Percentiles rank a stretch among this genome's conserved stretches.
Evolutionary conservation across 805 yeast genomes (phyloP).

Genomic region (Starmerella potacharoeniae): DNA sequence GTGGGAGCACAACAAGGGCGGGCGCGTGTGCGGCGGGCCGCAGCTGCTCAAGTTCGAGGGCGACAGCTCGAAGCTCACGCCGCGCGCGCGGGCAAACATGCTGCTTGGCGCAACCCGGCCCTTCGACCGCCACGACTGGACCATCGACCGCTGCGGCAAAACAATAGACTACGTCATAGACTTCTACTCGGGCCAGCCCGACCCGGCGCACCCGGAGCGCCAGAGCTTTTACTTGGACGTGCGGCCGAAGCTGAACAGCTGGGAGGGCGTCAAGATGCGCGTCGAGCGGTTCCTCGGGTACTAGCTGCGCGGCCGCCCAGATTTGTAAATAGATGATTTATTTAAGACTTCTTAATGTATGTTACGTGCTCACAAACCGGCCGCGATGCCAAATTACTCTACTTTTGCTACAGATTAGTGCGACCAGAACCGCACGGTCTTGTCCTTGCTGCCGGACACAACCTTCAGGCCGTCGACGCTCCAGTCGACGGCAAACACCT

Average conservation of each 20-base stretch:
- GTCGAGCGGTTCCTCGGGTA: slow-evolving; percentile 30
- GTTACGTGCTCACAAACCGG: too few species aligned
- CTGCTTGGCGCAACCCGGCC: slow-evolving; percentile 65
- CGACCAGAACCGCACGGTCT: slow-evolving; percentile 90
- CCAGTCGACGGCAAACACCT: slow-evolving; percentile 97
- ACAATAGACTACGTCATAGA: slow-evolving; percentile 85
- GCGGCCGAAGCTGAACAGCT: slow-evolving; percentile 73
- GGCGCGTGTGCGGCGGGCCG: slow-evolving; percentile 63
- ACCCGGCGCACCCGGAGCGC: slow-evolving; percentile 35
- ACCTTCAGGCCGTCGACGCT: slow-evolving; percentile 87
- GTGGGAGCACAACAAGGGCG: slow-evolving; percentile 52
- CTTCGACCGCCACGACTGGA: slow-evolving; percentile 96
- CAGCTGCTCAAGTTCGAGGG: slow-evolving; percentile 80
- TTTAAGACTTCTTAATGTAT: neutral
- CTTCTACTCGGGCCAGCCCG: slow-evolving; percentile 57
- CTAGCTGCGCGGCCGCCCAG: neutral
- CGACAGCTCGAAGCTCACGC: slow-evolving; percentile 73
- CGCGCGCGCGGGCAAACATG: slow-evolving; percentile 65
- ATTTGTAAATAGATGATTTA: neutral
- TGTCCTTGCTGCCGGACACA: slow-evolving; percentile 97
- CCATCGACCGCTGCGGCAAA: slow-evolving; percentile 70
- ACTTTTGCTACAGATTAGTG: slow-evolving; percentile 18
- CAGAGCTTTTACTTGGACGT: slow-evolving; percentile 74
- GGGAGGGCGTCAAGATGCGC: slow-evolving; percentile 72
- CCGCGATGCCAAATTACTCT: neutral